Conservation (phyloP, 116 monocot genomes). For the Dioscorea cayenensis region DNA sequence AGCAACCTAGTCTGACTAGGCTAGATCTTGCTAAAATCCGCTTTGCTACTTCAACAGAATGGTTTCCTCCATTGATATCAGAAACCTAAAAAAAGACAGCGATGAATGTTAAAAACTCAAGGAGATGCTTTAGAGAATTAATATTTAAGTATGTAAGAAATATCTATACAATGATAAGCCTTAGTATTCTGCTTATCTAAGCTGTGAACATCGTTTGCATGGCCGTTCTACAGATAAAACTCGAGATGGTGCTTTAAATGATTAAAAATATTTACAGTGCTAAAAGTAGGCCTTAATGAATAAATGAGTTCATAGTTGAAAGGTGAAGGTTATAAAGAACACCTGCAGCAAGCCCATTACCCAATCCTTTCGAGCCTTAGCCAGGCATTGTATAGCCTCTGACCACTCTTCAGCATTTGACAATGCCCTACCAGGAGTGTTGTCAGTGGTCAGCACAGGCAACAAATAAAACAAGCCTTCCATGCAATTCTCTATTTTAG, state of each 20-base stretch:
- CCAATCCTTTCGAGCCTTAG: slow-evolving; percentile 53
- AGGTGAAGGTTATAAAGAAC: neutral
- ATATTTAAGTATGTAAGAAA: too few species aligned
- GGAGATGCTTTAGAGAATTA: too few species aligned
- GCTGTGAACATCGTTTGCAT: too few species aligned
- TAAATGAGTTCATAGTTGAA: neutral
- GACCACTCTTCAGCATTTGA: slow-evolving; percentile 45
- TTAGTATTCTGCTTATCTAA: too few species aligned
- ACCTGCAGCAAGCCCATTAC: slow-evolving; percentile 65
- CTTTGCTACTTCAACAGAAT: slow-evolving; percentile 31
- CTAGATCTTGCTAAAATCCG: slow-evolving; percentile 38
- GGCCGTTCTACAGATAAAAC: too few species aligned
- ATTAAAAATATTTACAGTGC: too few species aligned
- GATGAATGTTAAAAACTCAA: neutral
- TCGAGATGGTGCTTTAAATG: too few species aligned
- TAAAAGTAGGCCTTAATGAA: too few species aligned
- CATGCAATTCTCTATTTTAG: slow-evolving; percentile 62
- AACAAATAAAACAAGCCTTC: slow-evolving; percentile 45
- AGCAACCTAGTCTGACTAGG: slow-evolving; percentile 33
- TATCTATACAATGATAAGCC: too few species aligned
- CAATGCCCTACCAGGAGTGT: slow-evolving; percentile 7
- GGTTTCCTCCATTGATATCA: slow-evolving; percentile 6
- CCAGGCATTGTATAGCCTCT: slow-evolving; percentile 54
- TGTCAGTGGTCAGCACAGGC: slow-evolving; percentile 30
- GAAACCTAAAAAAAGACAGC: slow-evolving; percentile 34